Base-by-base conservation (phyloP, 352 stramenopile species). In the Ophiocytium majus region DNA sequence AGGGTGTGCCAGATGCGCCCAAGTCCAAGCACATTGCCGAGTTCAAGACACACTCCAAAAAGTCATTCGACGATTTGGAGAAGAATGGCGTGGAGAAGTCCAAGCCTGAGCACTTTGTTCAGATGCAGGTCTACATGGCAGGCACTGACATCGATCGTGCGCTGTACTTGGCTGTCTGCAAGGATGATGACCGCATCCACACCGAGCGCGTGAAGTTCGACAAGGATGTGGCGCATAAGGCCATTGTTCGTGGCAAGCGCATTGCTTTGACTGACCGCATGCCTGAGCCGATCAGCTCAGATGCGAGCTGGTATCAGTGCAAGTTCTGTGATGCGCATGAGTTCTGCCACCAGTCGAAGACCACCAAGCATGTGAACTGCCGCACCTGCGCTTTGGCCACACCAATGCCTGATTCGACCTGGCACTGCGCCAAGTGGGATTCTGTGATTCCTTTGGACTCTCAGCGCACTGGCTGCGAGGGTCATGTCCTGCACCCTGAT, bases 281-380 rank as follows among this genome's bases (percentile, higher is more conserved):
- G n/a, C n/a, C n/a, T n/a, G n/a, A n/a, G n/a, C n/a, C n/a, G n/a
- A 71, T 71, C 57, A 71, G 57, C 57, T 23, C 23, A 28, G 57
- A 71, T 71, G 19, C 57, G 57, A 28, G 28, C 57, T 71, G 57
- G 57, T 71, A 23, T 28, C 57, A 71, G 57, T 71, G 57, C 57
- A 71, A 71, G 57, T 71, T 71, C 57, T 71, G 57, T 28, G 28
- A 71, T 23, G 19, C 23, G 19, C 28, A 23, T 28, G 57, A 23
- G 19, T 23, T 71, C 57, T 71, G 57, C 28, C 57, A 71, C 57
- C 57, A 71, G n/a, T n/a, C n/a, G n/a, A n/a, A n/a, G n/a, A n/a
- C n/a, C n/a, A n/a, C n/a, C n/a, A n/a, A n/a, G n/a, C n/a, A n/a
- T n/a, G n/a, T n/a, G n/a, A n/a, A n/a, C n/a, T n/a, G n/a, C n/a